Evolutionary conservation across 2,329 filamentous ascomycete genomes (phyloP), one percentile per base, ranked within the genome.

Genomic region (Fonsecaea pedrosoi): DNA sequence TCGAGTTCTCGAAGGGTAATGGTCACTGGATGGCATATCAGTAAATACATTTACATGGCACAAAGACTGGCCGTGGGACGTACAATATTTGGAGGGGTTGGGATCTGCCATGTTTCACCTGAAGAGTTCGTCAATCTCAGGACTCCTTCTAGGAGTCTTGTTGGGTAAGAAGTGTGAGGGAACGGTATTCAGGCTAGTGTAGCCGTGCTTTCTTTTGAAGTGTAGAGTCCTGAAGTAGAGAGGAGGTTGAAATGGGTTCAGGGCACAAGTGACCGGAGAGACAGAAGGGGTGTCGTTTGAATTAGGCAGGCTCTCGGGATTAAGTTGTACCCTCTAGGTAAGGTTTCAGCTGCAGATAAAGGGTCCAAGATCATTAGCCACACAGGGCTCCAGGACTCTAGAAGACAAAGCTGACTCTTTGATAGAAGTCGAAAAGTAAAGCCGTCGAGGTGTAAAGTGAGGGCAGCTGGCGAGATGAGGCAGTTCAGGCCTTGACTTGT

Each of bases 1-100:
- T 73, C 70, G 50, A 78, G 56, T 8, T 77, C 75, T 58, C 69
- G 57, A 21, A 81, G 75, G 21, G 73, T 75, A 34, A 81, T 68
- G 58, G 74, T 70, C 45, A 74, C 79, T 81, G 66, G 56, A 34
- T 5, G 37, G 60, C 7, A 30, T 67, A 38, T 62, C 25, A 62
- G 60, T 3, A n/a, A 37, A 18, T 38, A 42, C 5, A 30, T 30
- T 8, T 18, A 50, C 21, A 34, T 25, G 12, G 10, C 15, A 18
- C 12, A 34, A 30, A 21, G 21, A 37, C 12, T 9, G 57, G 35
- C 37, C 34, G 53, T 50, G 9, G 30, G 50, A 37, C 67, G 34
- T 66, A 69, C 67, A 64, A 38, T 48, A 57, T n/a, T 42, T 32
- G 25, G 15, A 15, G 10, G 30, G 9, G 25, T 25, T 42, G 18